These are phyloP conservation scores for Cercospora sp. DNA, from an alignment of 2,329 filamentous ascomycete genomes.

Conservation along the genomic window DNA sequence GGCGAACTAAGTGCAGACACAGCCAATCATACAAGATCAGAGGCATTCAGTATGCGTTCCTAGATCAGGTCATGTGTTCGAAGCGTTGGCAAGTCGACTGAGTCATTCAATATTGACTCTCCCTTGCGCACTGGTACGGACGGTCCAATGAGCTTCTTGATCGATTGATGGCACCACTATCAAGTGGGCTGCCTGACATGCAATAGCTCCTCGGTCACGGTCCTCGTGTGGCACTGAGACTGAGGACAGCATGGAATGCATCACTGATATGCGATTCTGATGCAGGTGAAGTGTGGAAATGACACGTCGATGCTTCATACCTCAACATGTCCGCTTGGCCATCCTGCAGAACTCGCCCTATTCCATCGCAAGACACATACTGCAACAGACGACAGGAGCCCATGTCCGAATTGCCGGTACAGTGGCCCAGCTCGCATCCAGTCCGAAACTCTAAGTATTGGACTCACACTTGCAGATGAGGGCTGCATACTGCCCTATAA, in stretches of 20 bases:
- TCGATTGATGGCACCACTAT: neutral
- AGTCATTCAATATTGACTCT: neutral
- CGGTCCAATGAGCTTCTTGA: neutral
- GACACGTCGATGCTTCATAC: neutral
- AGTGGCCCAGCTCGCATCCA: too few species aligned
- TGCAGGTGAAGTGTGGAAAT: neutral
- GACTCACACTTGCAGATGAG: too few species aligned
- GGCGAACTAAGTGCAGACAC: neutral
- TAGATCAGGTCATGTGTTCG: neutral
- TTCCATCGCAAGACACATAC: neutral
- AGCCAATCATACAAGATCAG: neutral
- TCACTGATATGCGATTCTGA: neutral
- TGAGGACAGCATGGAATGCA: neutral
- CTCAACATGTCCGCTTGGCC: neutral
- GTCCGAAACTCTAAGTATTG: too few species aligned
- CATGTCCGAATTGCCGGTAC: too few species aligned
- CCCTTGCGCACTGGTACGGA: neutral
- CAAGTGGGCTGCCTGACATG: neutral
- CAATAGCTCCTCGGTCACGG: neutral
- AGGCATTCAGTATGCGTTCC: neutral
- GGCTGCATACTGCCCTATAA: too few species aligned
- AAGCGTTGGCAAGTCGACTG: neutral
- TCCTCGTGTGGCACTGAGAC: neutral
- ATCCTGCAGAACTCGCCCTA: neutral
- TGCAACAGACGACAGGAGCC: neutral